Conservation (phyloP, 2,329 filamentous ascomycete species). For the Bipolaris cookei region DNA sequence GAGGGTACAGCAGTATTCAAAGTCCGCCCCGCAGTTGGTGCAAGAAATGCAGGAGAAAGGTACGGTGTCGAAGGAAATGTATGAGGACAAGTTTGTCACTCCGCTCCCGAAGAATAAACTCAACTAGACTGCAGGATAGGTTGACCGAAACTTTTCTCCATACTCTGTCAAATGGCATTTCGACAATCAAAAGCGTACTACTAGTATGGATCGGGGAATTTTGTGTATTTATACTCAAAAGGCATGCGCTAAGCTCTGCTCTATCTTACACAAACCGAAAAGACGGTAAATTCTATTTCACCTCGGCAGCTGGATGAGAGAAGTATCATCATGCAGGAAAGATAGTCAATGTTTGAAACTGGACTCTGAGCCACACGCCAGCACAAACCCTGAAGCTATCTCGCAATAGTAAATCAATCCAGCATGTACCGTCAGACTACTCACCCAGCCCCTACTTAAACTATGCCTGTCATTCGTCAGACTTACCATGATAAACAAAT, state of each 20-base stretch:
- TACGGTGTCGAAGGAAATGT: conserved; percentile 17
- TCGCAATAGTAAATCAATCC: not conserved
- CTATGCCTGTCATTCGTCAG: too few species aligned
- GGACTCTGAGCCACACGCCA: not conserved
- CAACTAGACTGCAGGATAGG: not conserved
- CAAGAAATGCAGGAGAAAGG: conserved; percentile 25
- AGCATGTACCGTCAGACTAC: not conserved
- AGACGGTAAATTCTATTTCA: not conserved
- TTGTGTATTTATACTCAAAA: not conserved
- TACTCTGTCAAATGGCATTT: not conserved
- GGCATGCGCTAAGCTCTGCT: not conserved
- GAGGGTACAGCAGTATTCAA: conserved; percentile 26
- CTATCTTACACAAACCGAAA: not conserved
- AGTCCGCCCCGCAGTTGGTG: conserved; percentile 17
- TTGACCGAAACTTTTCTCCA: not conserved
- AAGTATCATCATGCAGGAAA: not conserved
- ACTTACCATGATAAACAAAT: too few species aligned
- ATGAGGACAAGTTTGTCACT: conserved; percentile 22
- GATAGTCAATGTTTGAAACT: not conserved
- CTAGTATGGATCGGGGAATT: not conserved
- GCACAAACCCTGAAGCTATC: not conserved
- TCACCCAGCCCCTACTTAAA: not conserved
- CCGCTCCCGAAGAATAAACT: conserved; percentile 3
- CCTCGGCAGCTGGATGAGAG: not conserved
- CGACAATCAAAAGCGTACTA: not conserved